Conservation (phyloP, 2,329 filamentous ascomycete genomes). For the Sarocladiaceae sp. region DNA sequence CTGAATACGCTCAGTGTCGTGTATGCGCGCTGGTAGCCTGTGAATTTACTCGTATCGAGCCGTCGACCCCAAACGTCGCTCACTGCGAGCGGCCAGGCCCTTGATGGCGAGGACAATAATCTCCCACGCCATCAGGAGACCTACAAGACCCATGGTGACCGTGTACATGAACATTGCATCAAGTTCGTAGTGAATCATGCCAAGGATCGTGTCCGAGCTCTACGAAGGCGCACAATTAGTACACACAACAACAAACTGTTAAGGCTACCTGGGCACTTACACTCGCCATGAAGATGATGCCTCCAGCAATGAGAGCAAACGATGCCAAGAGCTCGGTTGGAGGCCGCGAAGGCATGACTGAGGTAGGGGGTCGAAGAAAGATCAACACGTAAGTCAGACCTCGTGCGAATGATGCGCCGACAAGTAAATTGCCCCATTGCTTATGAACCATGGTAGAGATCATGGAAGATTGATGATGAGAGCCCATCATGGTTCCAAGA, state of each 20-base stretch:
- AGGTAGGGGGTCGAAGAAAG: conserved; percentile 77
- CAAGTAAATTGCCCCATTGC: conserved; percentile 85
- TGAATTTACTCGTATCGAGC: neutral
- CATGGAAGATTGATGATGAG: conserved; percentile 80
- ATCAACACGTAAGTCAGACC: conserved; percentile 74
- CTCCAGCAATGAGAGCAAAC: conserved; percentile 84
- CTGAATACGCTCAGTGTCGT: neutral
- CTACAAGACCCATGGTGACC: conserved; percentile 77
- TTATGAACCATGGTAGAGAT: conserved; percentile 88
- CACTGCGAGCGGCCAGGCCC: conserved; percentile 68
- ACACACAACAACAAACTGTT: too few species aligned
- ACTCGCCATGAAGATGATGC: conserved; percentile 89
- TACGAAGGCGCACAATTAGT: too few species aligned
- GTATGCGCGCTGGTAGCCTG: neutral
- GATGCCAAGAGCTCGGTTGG: conserved; percentile 84
- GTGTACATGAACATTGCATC: conserved; percentile 95
- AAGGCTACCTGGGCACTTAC: conserved; percentile 48
- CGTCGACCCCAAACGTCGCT: conserved; percentile 19
- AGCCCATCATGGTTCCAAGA: conserved; percentile 91
- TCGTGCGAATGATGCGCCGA: conserved; percentile 75
- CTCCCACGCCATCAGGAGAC: conserved; percentile 81
- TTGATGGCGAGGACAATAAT: conserved; percentile 77
- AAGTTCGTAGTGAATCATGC: conserved; percentile 72
- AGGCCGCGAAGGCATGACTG: conserved; percentile 75
- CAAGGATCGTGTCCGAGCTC: conserved; percentile 70